These are phyloP conservation scores for Zelonia costaricensis DNA, from an alignment of 208 protist genomes.

Conservation along the genomic window DNA sequence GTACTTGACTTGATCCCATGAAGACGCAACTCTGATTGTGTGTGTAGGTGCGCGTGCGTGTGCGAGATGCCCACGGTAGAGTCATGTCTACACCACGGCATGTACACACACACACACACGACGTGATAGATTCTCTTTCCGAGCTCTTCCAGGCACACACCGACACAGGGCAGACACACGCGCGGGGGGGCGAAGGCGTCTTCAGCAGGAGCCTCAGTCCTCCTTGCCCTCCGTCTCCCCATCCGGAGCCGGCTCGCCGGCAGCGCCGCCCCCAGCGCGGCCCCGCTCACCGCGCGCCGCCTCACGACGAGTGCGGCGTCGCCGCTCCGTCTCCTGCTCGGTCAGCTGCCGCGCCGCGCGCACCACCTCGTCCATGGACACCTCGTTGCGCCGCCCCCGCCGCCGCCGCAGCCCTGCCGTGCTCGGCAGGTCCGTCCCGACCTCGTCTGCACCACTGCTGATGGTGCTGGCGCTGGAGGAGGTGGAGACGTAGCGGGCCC, in stretches of 20 bases:
- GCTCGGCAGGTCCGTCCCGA: no score
- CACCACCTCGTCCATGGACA: constrained; percentile 34
- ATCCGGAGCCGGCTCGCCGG: background rate
- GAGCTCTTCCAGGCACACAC: background rate
- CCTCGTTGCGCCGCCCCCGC: background rate
- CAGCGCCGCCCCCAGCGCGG: background rate
- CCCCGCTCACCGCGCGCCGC: background rate
- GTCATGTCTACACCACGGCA: no score
- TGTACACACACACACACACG: background rate
- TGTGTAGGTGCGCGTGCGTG: no score
- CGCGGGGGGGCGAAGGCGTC: no score
- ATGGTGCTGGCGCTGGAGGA: constrained; percentile 12
- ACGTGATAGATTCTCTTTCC: background rate
- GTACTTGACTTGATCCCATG: no score
- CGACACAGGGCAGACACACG: no score
- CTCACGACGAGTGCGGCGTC: background rate
- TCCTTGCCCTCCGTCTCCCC: constrained; percentile 7
- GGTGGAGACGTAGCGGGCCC: constrained; percentile 16
- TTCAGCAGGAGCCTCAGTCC: background rate
- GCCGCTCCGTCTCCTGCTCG: constrained; percentile 13
- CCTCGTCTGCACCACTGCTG: constrained; percentile 2
- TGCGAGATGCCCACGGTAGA: no score
- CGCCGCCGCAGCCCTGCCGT: background rate
- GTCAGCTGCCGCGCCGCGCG: constrained; percentile 12
- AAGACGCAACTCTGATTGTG: no score